Percentiles rank a stretch among this genome's conserved stretches.
Conservation (phyloP, 768 basidiomycete genomes). For the Pleurotus eryngii region DNA sequence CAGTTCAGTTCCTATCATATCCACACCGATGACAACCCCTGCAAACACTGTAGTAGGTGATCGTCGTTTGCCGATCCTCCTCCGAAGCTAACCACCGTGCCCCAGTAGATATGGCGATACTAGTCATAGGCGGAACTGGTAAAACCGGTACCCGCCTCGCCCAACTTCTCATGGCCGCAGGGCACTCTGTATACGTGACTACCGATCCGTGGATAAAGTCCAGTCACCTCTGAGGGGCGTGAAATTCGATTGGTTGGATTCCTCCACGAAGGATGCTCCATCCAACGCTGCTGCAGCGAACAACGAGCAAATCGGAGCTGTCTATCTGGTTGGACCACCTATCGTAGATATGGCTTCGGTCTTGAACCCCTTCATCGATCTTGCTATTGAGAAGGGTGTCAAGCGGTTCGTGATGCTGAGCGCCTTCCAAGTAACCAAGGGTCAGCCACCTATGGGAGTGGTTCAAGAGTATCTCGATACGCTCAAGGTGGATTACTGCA, state of each 20-base stretch:
- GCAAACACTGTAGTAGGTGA: too few species aligned
- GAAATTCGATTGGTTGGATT: conserved; percentile 34
- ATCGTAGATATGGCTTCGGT: conserved; percentile 13
- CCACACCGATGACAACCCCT: too few species aligned
- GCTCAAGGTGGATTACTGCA: conserved; percentile 28
- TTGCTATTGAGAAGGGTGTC: conserved; percentile 28
- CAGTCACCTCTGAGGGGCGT: conserved; percentile 24
- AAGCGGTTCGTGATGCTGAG: conserved; percentile 31
- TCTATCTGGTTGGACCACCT: conserved; percentile 29
- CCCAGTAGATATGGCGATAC: conserved; percentile 23
- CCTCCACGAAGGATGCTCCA: conserved; percentile 26
- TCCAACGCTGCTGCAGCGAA: conserved; percentile 20
- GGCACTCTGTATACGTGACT: conserved; percentile 24
- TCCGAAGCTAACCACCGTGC: too few species aligned
- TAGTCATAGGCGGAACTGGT: conserved; percentile 35
- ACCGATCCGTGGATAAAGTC: conserved; percentile 22
- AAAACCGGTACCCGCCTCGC: conserved; percentile 26
- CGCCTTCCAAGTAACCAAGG: conserved; percentile 19
- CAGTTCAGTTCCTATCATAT: too few species aligned
- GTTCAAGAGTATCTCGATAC: conserved; percentile 32
- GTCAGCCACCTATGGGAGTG: conserved; percentile 22
- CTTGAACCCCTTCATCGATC: conserved; percentile 27
- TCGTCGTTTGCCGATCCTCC: too few species aligned
- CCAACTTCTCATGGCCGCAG: conserved; percentile 20
- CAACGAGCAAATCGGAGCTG: conserved; percentile 21